Evolutionary conservation across 176 grass and related monocot genomes (phyloP), one percentile per base, ranked within the genome.

Genomic region (Zea luxurians): DNA sequence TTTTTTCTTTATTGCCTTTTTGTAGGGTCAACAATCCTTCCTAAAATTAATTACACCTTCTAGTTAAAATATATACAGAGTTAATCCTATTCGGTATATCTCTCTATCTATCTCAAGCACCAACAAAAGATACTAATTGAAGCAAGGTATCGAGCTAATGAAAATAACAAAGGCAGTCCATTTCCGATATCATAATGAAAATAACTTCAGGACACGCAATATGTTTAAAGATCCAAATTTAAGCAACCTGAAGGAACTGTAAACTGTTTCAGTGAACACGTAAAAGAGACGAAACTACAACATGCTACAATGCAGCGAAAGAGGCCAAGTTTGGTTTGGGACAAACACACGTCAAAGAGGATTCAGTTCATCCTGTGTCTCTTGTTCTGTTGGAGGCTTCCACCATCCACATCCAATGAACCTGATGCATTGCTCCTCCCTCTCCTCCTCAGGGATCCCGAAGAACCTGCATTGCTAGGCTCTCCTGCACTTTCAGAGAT

Each of bases 321-420:
- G 65, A 66, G 13, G 17, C 48, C 21, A 59, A 6, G n/a, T 16
- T 17, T 66, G 49, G 43, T 48, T n/a, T 76, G 70, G 47, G 45
- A 64, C 50, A 77, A 3, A 85, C 49, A 73, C 35, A 1, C 3
- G 66, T 43, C 9, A 11, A 83, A 83, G 71, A 79, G 49, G 72
- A 37, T 78, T 88, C 83, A 95, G 80, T 93, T 97, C 75, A 92
- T 83, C 80, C 96, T 89, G 75, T 86, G 81, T 70, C 92, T 92
- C 89, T 95, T 99, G 34, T 85, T 85, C 48, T 66, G 72, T 73
- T 99, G 85, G 47, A 71, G 83, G 1, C 71, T 52, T 0, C 75
- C 90, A 44, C 92, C 89, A 83, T 99, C 86, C 11, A 77, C 92
- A 81, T 99, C 92, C 67, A 87, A 83, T 54, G 96, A 99, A 74